Conservation (phyloP, 1,284 basidiomycete species). For the Ceratobasidium sp. region DNA sequence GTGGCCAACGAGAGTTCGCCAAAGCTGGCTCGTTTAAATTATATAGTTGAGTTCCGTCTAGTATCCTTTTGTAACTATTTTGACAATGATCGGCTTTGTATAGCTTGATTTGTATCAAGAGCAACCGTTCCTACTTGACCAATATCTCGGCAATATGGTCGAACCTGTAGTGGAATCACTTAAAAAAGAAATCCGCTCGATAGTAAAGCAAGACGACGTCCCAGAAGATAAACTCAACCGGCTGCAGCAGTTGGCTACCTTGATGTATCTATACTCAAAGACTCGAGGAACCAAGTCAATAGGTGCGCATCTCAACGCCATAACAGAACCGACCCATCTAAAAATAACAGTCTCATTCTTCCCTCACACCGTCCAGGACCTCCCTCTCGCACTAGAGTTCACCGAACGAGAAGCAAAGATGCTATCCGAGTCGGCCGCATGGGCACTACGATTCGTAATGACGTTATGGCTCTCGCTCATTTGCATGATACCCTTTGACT, state of each 20-base stretch:
- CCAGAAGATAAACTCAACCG: conserved; percentile 47
- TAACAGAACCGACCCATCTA: conserved; percentile 38
- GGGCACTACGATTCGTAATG: conserved; percentile 85
- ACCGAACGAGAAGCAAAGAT: conserved; percentile 46
- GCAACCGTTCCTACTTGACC: conserved; percentile 93
- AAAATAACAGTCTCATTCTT: conserved; percentile 81
- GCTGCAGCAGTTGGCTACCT: conserved; percentile 62
- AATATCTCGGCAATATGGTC: conserved; percentile 87
- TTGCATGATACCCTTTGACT: conserved; percentile 92
- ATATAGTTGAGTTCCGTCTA: conserved; percentile 26
- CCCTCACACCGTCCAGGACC: conserved; percentile 85
- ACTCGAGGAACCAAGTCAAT: conserved; percentile 92
- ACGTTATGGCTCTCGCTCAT: conserved; percentile 94
- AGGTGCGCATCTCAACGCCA: conserved; percentile 60
- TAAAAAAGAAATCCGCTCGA: conserved; percentile 62
- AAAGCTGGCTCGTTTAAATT: conserved; percentile 7
- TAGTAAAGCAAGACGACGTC: conserved; percentile 48
- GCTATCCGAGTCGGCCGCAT: conserved; percentile 53
- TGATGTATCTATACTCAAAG: conserved; percentile 88
- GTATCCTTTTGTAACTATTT: not conserved
- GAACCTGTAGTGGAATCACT: conserved; percentile 76
- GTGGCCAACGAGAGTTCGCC: conserved; percentile 24
- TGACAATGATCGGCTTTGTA: not conserved
- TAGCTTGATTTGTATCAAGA: conserved; percentile 94
- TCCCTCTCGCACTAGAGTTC: conserved; percentile 76